Conservation (phyloP, 352 stramenopile species). For the Phytopythium oedochilum region DNA sequence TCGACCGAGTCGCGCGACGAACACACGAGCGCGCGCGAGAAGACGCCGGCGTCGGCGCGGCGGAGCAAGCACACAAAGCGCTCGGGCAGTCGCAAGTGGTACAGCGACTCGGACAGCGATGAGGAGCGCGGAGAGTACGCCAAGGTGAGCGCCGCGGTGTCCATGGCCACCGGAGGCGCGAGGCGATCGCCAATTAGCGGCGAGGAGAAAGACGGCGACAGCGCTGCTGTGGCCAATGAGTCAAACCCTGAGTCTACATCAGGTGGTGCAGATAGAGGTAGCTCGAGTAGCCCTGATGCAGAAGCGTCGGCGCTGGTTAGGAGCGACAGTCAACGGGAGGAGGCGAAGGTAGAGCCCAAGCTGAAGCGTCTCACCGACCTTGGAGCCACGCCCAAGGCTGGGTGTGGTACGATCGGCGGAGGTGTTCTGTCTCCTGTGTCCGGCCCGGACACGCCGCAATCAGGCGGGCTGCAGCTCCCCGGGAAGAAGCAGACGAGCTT, state of each 20-base stretch:
- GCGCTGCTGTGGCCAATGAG: not conserved
- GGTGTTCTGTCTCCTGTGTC: conserved; percentile 6
- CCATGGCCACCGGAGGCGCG: not conserved
- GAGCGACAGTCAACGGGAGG: not conserved
- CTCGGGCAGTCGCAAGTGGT: conserved; percentile 34
- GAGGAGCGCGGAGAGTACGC: conserved; percentile 12
- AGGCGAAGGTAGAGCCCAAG: conserved; percentile 11
- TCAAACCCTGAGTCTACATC: conserved; percentile 2
- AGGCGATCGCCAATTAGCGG: not conserved
- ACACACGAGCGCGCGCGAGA: conserved; percentile 2
- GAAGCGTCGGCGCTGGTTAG: not conserved
- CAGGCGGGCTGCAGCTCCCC: conserved; percentile 2
- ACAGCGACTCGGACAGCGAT: conserved; percentile 46
- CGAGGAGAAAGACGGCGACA: conserved; percentile 7
- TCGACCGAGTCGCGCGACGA: conserved; percentile 5
- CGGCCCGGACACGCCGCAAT: conserved; percentile 11
- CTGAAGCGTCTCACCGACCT: conserved; percentile 16
- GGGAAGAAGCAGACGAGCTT: conserved; percentile 46
- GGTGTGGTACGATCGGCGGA: conserved; percentile 6
- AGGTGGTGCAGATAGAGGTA: conserved; percentile 10
- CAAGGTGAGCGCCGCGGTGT: not conserved
- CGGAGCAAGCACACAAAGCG: conserved; percentile 18
- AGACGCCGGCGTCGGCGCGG: not conserved
- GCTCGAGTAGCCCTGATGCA: not conserved
- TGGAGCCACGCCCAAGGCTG: conserved; percentile 3